Evolutionary conservation across 78 protist genomes (phyloP).

Genomic region (Dictyostelium firmibasis): DNA sequence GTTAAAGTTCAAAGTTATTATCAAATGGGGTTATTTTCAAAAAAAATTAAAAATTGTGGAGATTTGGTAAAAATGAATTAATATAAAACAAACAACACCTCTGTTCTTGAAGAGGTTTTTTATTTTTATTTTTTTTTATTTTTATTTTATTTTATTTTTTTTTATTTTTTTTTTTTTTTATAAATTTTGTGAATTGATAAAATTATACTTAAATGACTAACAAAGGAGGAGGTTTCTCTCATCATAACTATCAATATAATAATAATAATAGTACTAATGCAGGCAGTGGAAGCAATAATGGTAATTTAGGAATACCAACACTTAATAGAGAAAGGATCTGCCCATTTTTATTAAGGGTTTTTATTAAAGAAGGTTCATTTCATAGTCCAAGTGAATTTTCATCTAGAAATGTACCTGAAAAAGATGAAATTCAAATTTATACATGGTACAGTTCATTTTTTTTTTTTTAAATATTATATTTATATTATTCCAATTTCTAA

Average conservation of each 20-base stretch:
- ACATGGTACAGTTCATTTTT: slow-evolving; percentile 20
- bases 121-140: too few species aligned
- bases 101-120: too few species aligned
- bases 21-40: too few species aligned
- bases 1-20: too few species aligned
- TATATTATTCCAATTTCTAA: neutral
- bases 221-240: neutral
- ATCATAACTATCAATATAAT: neutral
- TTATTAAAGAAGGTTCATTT: slow-evolving; percentile 21
- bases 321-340: slow-evolving; percentile 15
- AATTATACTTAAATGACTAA: neutral
- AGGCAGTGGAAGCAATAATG: neutral
- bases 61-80: too few species aligned
- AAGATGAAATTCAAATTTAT: slow-evolving; percentile 50
- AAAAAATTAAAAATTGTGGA: too few species aligned
- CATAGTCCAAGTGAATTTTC: slow-evolving; percentile 16
- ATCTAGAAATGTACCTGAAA: slow-evolving; percentile 34
- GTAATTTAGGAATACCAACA: neutral
- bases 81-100: too few species aligned
- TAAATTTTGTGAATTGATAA: neutral
- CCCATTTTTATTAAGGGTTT: slow-evolving; percentile 39
- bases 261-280: too few species aligned
- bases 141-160: neutral
- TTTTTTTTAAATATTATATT: neutral
- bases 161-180: neutral